Evolutionary conservation across 768 basidiomycete species (phyloP), one percentile per base, ranked within the genome.

Genomic region (Naematelia encephala): DNA sequence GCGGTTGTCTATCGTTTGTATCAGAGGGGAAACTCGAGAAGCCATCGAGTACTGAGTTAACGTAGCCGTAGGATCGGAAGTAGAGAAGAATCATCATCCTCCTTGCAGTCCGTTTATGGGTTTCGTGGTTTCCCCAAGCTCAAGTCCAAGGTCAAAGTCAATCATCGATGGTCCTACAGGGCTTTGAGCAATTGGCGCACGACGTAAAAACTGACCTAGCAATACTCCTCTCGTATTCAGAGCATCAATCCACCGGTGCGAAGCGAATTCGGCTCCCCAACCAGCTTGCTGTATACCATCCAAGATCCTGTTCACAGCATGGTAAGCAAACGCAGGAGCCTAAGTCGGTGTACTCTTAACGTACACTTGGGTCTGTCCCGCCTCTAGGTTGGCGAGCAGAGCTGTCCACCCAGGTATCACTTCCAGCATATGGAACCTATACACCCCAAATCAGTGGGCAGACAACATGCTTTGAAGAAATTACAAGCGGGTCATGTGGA

Each of bases 231-330:
- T 39, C 10, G 42, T 19, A 23, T 16, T 16, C 13, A 55, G 16
- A 5, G 42, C 55, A 16, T 57, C 55, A 22, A 47, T 21, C 55
- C 55, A 57, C 4, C 46, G 43, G 5, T 48, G n/a, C 4, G 45
- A 14, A 5, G 55, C 55, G 30, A 57, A 57, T 14, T 29, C 46
- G 12, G 55, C 44, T 2, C 45, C 55, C 45, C 44, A 57, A 3
- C 55, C 55, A 25, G 55, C 55, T 19, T 48, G 14, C 30, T 48
- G 44, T 22, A 57, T 23, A 28, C 45, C 55, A 14, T 57, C 55
- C 25, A 44, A 19, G 45, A 57, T 48, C 16, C 55, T 57, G 55
- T 11, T 4, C 13, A 12, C 4, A 56, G 5, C 43, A 23, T 10
- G 10, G 12, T 10, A 25, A 26, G 10, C 21, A 14, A 27, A 19